Evolutionary conservation across 257 asterid genomes (phyloP).

Genomic region (Rhazya stricta): DNA sequence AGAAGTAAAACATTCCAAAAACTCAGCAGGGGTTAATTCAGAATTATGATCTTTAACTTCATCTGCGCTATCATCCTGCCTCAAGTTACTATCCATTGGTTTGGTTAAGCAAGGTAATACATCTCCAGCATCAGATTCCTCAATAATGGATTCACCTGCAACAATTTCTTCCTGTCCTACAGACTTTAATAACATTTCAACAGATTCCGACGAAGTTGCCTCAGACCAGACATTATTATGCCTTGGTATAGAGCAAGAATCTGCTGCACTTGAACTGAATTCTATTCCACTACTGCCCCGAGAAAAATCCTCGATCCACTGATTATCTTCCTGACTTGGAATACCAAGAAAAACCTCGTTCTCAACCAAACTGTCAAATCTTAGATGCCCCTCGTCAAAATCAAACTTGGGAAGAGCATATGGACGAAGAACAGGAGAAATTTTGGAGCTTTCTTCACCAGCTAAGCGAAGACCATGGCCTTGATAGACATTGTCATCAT

Average conservation of each 20-base stretch:
- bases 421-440: constrained; percentile 74
- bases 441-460: constrained; percentile 88
- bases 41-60: constrained; percentile 25
- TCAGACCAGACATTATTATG: constrained; percentile 98
- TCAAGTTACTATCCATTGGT: constrained; percentile 31
- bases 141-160: constrained; percentile 49
- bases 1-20: constrained; percentile 27
- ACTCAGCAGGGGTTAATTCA: constrained; percentile 33
- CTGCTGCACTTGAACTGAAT: constrained; percentile 77
- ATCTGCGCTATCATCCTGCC: constrained; percentile 33
- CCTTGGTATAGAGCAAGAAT: constrained; percentile 84
- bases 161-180: constrained; percentile 93
- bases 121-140: constrained; percentile 45
- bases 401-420: constrained; percentile 94
- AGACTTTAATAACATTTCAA: constrained; percentile 89
- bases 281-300: constrained; percentile 76
- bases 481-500: constrained; percentile 85
- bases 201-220: constrained; percentile 98
- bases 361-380: constrained; percentile 95
- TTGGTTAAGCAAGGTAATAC: constrained; percentile 38
- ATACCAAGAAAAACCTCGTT: constrained; percentile 99
- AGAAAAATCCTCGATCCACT: constrained; percentile 98
- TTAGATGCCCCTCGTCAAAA: constrained; percentile 87
- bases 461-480: constrained; percentile 73
- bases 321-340: constrained; percentile 93